Evolutionary conservation across 129 eudicot species (phyloP).

Genomic region (Daucus carota): DNA sequence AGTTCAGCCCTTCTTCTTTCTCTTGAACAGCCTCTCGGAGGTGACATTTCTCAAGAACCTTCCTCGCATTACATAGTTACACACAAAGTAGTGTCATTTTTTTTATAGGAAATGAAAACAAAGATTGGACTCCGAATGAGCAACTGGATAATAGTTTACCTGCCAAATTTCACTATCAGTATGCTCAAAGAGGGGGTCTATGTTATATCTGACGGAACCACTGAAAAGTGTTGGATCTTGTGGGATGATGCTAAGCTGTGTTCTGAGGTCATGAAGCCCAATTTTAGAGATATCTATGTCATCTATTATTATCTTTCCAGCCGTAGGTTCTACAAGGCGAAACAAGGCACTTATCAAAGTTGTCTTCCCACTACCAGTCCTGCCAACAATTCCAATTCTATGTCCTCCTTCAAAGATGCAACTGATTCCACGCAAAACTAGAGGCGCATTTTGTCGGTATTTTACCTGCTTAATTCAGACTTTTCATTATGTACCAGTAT

Average conservation of each 20-base stretch:
- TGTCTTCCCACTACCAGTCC: slow-evolving; percentile 75
- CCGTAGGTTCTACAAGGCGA: slow-evolving; percentile 65
- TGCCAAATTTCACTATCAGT: slow-evolving; percentile 53
- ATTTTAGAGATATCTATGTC: slow-evolving; percentile 37
- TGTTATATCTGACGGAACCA: slow-evolving; percentile 56
- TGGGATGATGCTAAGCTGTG: slow-evolving; percentile 53
- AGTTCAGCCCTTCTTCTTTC: slow-evolving; percentile 48
- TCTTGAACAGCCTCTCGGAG: slow-evolving; percentile 44
- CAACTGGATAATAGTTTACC: slow-evolving; percentile 19
- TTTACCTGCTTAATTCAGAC: slow-evolving; percentile 32
- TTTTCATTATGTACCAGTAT: background rate
- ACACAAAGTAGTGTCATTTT: background rate
- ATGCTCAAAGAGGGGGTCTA: slow-evolving; percentile 55
- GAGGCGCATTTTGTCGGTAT: slow-evolving; percentile 46
- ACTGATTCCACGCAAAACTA: slow-evolving; percentile 54
- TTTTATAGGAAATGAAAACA: no score
- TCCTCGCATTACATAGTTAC: slow-evolving; percentile 1
- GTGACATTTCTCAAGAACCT: slow-evolving; percentile 71
- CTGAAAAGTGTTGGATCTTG: slow-evolving; percentile 63
- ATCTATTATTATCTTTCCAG: slow-evolving; percentile 60
- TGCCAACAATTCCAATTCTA: slow-evolving; percentile 67
- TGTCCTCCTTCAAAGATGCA: slow-evolving; percentile 62
- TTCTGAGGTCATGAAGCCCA: slow-evolving; percentile 64
- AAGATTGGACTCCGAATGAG: background rate
- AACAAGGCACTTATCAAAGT: slow-evolving; percentile 60